phyloP scores from a whole-genome alignment of 2,329 filamentous ascomycete species.

The Neocatenulostroma microsporum region DNA sequence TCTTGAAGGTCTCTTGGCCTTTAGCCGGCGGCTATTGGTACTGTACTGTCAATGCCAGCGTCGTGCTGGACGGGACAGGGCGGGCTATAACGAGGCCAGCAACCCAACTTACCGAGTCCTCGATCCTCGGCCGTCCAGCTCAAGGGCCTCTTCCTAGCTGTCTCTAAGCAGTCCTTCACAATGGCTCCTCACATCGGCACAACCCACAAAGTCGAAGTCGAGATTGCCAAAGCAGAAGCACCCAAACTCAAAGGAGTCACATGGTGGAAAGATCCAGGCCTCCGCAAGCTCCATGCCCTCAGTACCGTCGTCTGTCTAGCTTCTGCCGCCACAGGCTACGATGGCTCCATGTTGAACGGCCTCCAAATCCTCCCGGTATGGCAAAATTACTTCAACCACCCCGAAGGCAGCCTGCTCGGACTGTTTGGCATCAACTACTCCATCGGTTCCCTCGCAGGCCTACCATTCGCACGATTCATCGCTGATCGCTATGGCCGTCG shows the following conservation, averaged over 20 bases:
- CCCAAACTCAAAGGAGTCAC: conserved; percentile 7
- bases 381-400: conserved; percentile 13
- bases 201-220: not conserved
- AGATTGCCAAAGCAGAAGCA: conserved; percentile 1
- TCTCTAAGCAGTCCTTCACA: too few species aligned
- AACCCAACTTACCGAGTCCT: too few species aligned
- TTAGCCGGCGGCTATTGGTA: too few species aligned
- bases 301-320: conserved; percentile 8
- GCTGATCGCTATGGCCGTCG: conserved; percentile 40
- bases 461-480: conserved; percentile 31
- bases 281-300: conserved; percentile 11
- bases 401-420: conserved; percentile 12
- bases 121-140: too few species aligned
- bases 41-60: too few species aligned
- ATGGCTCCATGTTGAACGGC: conserved; percentile 15
- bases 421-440: conserved; percentile 15
- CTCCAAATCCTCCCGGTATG: conserved; percentile 10
- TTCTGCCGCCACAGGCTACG: conserved; percentile 13
- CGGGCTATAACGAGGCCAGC: too few species aligned
- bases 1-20: too few species aligned
- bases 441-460: conserved; percentile 12
- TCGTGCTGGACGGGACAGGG: too few species aligned
- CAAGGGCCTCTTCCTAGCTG: too few species aligned
- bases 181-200: conserved; percentile 1
- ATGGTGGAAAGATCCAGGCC: conserved; percentile 14